Percentiles rank a stretch among this genome's conserved stretches.
These are phyloP conservation scores for Suhomyces canberraensis DNA, from an alignment of 805 yeast genomes.

Conservation along the genomic window DNA sequence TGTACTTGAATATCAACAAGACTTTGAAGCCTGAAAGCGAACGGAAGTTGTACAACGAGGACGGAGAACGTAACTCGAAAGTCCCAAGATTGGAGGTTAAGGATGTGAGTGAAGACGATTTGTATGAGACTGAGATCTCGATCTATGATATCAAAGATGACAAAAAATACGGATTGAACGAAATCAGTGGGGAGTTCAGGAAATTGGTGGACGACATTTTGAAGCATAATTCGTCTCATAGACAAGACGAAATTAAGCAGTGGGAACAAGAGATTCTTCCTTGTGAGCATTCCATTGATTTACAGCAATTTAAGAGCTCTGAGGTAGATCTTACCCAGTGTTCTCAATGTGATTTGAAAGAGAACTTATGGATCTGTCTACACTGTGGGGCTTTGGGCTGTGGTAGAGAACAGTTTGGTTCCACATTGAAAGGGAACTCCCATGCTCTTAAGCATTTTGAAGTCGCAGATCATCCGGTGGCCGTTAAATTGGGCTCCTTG, in stretches of 20 bases:
- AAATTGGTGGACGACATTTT: slow-evolving; percentile 44
- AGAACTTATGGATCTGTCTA: slow-evolving; percentile 90
- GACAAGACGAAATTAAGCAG: slow-evolving; percentile 69
- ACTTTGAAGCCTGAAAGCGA: slow-evolving; percentile 40
- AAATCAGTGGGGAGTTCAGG: slow-evolving; percentile 20
- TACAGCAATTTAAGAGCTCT: slow-evolving; percentile 35
- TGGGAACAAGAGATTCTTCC: slow-evolving; percentile 89
- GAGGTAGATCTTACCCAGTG: slow-evolving; percentile 45
- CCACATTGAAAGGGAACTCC: slow-evolving; percentile 80
- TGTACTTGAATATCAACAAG: slow-evolving; percentile 59
- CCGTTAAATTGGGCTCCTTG: slow-evolving; percentile 87
- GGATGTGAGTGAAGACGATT: slow-evolving; percentile 59
- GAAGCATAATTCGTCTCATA: slow-evolving; percentile 55
- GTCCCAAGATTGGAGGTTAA: slow-evolving; percentile 65
- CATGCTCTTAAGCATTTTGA: slow-evolving; percentile 81
- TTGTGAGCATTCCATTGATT: slow-evolving; percentile 69
- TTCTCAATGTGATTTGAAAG: slow-evolving; percentile 56
- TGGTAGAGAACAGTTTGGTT: slow-evolving; percentile 93
- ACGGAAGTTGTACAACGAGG: slow-evolving; percentile 17
- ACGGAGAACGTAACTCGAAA: slow-evolving; percentile 38
- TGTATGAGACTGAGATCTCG: slow-evolving; percentile 46
- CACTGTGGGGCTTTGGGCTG: slow-evolving; percentile 91
- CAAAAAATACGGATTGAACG: slow-evolving; percentile 20
- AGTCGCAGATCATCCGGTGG: slow-evolving; percentile 64
- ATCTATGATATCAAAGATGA: slow-evolving; percentile 39